Evolutionary conservation across 345 rosid species (phyloP), one percentile per base, ranked within the genome.

Genomic region (Toxicodendron radicans): DNA sequence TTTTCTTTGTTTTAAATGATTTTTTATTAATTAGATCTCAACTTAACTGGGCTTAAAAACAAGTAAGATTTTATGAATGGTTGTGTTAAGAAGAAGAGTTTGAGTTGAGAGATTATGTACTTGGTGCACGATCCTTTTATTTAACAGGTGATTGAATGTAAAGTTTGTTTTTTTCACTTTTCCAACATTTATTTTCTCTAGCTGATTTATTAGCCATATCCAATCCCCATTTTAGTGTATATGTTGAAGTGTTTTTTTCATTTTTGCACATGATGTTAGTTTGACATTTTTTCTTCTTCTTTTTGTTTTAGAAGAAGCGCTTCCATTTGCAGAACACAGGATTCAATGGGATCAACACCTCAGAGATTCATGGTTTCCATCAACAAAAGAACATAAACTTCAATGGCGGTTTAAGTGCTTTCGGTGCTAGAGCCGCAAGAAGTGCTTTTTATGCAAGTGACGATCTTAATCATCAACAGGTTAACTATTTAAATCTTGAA

Each of bases 261-360:
- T 30, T 13, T 60, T 62, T 23, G 5, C 18, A 27, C 23, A 18
- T 27, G 17, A 2, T 72, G 17, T 14, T 38, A 38, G 10, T 38
- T 38, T 38, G 43, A 6, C 7, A 17, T 24, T 38, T 35, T 38
- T 16, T 58, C n/a, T 41, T 51, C 3, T 56, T 24, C 24, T n/a
- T 71, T 48, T 70, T 35, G 17, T 70, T 46, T 66, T 80, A 91
- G 94, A 88, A 86, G 84, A 88, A 81, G 83, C 80, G 81, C 33
- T 71, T 74, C 60, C 72, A 83, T 72, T 86, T 74, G 46, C 83
- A 81, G 65, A 80, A 63, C 21, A 73, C 52, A n/a, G 58, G 79
- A 69, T 76, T 72, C 53, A 76, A 78, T 70, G 87, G 80, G 72
- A 38, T 17, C 71, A 67, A 70, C 33, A 57, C 63, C 54, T 33